A percentile compares a stretch with the other conserved stretches of the same genome.
Evolutionary conservation across 106 monocot genomes (phyloP).

Genomic region (Iris macrosiphon): DNA sequence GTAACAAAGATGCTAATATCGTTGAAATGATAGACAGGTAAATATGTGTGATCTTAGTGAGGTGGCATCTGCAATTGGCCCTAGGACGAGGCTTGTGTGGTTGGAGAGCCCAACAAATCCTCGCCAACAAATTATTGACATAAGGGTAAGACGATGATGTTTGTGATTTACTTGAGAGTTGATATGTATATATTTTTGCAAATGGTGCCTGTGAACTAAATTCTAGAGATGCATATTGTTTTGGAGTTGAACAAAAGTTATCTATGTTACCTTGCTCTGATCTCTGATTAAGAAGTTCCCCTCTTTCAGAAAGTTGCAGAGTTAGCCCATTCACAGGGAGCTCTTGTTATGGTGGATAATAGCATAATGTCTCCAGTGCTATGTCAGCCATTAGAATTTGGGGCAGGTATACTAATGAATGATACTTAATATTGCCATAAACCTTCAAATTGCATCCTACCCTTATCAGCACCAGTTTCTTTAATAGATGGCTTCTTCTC

Average conservation of each 20-base stretch:
- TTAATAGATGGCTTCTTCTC: background rate
- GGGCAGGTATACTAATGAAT: slow-evolving; percentile 64
- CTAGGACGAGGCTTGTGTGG: slow-evolving; percentile 79
- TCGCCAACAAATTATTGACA: slow-evolving; percentile 74
- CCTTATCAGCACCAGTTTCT: background rate
- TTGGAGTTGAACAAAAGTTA: background rate
- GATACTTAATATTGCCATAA: background rate
- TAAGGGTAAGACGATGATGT: slow-evolving; percentile 43
- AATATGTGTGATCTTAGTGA: slow-evolving; percentile 59
- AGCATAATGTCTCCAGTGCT: slow-evolving; percentile 98
- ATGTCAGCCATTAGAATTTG: slow-evolving; percentile 64
- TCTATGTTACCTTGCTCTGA: background rate
- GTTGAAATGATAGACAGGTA: slow-evolving; percentile 47
- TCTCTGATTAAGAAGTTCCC: background rate
- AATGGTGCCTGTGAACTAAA: background rate
- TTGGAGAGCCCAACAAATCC: slow-evolving; percentile 97
- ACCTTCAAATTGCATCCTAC: background rate
- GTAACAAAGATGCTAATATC: slow-evolving; percentile 2
- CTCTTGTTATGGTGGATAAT: slow-evolving; percentile 89
- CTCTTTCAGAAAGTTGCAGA: slow-evolving; percentile 68
- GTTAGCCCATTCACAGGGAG: slow-evolving; percentile 75
- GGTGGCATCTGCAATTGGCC: slow-evolving; percentile 57
- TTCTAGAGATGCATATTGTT: background rate
- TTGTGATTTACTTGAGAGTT: background rate
- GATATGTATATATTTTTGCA: no score